Evolutionary conservation across 306 rosid genomes (phyloP), one percentile per base, ranked within the genome.

Genomic region (Prunus kanzakura): DNA sequence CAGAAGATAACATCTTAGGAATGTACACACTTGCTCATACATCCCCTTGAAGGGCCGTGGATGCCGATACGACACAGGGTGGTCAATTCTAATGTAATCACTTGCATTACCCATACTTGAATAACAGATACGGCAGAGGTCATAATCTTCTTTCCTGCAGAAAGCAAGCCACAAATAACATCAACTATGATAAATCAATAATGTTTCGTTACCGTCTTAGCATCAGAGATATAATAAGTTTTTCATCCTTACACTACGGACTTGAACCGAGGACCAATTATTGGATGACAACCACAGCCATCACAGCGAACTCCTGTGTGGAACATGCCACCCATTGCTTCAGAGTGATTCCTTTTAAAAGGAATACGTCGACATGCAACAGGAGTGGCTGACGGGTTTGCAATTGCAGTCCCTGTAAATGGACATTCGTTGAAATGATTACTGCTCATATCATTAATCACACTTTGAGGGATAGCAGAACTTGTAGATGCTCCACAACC

Each of bases 201-300:
- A 30, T 38, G 25, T 58, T 46, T 30, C 20, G 30, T 0, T 43
- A 46, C 74, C 74, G 54, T 55, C 49, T 55, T 46, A 64, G 73
- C 47, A 56, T 30, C 30, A 55, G 43, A 57, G 14, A 16, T 51
- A 61, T 64, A 57, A 71, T 19, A 67, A 57, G 50, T 72, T 80
- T 72, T 80, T 54, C 96, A 72, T 80, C 51, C 97, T 82, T 81
- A 96, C 99, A 93, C 85, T 88, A 76, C 69, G 45, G 99, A 96
- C 86, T 88, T 91, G 89, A 83, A 96, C 46, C 99, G 97, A 58
- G 98, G 93, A 63, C 99, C 99, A 47, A 88, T 84, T 65, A 96
- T 96, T 38, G 99, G 97, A 88, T 75, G 88, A 67, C 83, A 90
- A 25, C 98, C 99, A 84, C 99, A 96, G 23, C 93, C 94, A 86